These are phyloP conservation scores for Clonostachys rosea DNA, from an alignment of 2,329 filamentous ascomycete genomes.

Conservation along the genomic window DNA sequence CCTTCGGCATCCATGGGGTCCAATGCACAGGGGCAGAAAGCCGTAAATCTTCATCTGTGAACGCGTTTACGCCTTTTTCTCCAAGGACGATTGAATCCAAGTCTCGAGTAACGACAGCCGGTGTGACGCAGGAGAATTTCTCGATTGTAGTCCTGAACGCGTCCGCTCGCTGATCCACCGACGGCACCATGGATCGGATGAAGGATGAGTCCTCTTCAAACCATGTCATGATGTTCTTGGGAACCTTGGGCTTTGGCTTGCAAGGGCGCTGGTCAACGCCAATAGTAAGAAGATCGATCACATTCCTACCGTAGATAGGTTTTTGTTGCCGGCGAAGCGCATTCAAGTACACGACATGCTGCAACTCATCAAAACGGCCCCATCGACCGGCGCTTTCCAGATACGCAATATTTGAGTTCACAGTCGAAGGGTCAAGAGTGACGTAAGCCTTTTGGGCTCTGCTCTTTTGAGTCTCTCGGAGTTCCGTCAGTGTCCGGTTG, in stretches of 20 bases:
- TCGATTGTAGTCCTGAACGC: slow-evolving; percentile 71
- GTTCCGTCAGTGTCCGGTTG: slow-evolving; percentile 62
- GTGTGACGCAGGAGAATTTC: slow-evolving; percentile 90
- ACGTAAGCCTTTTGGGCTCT: slow-evolving; percentile 52
- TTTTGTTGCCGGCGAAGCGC: slow-evolving; percentile 73
- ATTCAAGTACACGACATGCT: slow-evolving; percentile 77
- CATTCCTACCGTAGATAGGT: slow-evolving; percentile 74
- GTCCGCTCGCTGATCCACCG: slow-evolving; percentile 67
- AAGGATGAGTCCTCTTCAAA: slow-evolving; percentile 64
- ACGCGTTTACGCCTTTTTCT: slow-evolving; percentile 47
- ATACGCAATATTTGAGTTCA: slow-evolving; percentile 65
- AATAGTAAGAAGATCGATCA: slow-evolving; percentile 72
- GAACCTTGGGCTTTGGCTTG: slow-evolving; percentile 54
- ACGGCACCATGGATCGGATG: slow-evolving; percentile 66
- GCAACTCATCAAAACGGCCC: slow-evolving; percentile 71
- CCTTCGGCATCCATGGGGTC: slow-evolving; percentile 52
- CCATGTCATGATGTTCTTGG: slow-evolving; percentile 66
- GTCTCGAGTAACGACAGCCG: slow-evolving; percentile 78
- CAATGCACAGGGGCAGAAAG: slow-evolving; percentile 51
- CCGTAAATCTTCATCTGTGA: slow-evolving; percentile 52
- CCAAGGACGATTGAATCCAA: slow-evolving; percentile 66
- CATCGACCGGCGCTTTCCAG: slow-evolving; percentile 68
- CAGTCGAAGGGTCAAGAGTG: slow-evolving; percentile 59
- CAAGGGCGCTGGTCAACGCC: slow-evolving; percentile 54
- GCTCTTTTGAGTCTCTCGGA: slow-evolving; percentile 66